These are phyloP conservation scores for Rhizophora mangle DNA, from an alignment of 345 rosid genomes.

Conservation along the genomic window DNA sequence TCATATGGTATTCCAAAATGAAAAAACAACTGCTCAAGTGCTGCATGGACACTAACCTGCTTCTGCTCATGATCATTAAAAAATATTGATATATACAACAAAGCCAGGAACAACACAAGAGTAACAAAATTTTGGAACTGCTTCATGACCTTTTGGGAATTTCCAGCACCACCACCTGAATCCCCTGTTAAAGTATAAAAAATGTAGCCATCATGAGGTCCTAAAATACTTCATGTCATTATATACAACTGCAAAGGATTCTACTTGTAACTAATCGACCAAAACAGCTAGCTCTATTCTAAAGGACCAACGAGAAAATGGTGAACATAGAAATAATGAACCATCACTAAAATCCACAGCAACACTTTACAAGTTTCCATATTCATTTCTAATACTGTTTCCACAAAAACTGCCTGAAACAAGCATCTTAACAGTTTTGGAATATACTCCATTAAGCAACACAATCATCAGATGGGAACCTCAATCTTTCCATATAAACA, in stretches of 20 bases:
- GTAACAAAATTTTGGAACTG: slow-evolving; percentile 20
- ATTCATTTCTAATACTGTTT: no score
- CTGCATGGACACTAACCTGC: slow-evolving; percentile 28
- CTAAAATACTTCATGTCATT: not conserved
- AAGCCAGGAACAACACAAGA: slow-evolving; percentile 24
- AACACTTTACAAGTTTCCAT: no score
- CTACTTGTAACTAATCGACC: not conserved
- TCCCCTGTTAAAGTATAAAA: slow-evolving; percentile 29
- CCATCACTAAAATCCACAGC: no score
- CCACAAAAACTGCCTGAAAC: no score
- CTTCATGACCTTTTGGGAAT: slow-evolving; percentile 20
- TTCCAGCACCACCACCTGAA: slow-evolving; percentile 28
- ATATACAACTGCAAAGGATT: not conserved
- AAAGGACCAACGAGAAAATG: not conserved
- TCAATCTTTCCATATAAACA: not conserved
- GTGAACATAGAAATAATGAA: not conserved
- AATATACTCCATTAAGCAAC: no score
- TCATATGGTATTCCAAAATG: slow-evolving; percentile 2
- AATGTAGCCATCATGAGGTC: not conserved
- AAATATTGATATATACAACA: slow-evolving; percentile 14
- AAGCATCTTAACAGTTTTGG: no score
- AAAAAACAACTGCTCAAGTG: slow-evolving; percentile 1
- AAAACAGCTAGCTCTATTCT: not conserved
- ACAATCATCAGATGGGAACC: no score
- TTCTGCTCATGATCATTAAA: slow-evolving; percentile 22